Evolutionary conservation across 2,329 filamentous ascomycete genomes (phyloP).

Genomic region (Ilyonectria mors-panacis): DNA sequence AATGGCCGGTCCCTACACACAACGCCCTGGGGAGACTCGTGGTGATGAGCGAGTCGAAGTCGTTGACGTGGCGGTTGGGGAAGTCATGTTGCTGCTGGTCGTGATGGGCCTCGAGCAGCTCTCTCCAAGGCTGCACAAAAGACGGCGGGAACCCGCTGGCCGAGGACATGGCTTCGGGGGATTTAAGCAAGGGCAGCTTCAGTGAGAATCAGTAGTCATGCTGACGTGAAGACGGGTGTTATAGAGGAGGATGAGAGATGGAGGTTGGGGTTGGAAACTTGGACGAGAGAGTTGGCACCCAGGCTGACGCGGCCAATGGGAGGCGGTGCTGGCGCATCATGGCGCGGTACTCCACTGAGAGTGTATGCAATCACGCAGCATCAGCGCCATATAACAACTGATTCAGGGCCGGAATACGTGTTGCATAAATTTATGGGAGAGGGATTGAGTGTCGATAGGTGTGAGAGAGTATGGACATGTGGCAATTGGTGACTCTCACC

Average conservation of each 20-base stretch:
- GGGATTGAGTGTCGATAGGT: neutral
- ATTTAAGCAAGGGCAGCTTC: neutral
- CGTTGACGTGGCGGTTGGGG: constrained; percentile 62
- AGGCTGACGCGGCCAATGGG: constrained; percentile 1
- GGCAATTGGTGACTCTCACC: neutral
- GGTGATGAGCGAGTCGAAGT: constrained; percentile 64
- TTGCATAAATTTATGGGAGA: neutral
- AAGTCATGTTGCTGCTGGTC: constrained; percentile 59
- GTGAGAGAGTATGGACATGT: neutral
- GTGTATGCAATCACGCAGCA: neutral
- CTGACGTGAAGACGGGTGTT: neutral
- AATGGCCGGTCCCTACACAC: constrained; percentile 70
- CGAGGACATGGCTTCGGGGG: constrained; percentile 23
- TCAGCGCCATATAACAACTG: neutral
- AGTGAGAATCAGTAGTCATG: neutral
- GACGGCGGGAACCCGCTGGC: constrained; percentile 52
- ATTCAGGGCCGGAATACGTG: neutral
- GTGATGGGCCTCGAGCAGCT: constrained; percentile 51
- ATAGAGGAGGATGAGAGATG: neutral
- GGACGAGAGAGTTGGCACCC: neutral
- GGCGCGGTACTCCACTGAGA: neutral
- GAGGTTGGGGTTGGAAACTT: neutral
- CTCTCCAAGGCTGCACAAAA: constrained; percentile 57
- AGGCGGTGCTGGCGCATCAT: neutral
- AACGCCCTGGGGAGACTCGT: constrained; percentile 64